Evolutionary conservation across 2,329 filamentous ascomycete species (phyloP).

Genomic region (Aspergillus candidus): DNA sequence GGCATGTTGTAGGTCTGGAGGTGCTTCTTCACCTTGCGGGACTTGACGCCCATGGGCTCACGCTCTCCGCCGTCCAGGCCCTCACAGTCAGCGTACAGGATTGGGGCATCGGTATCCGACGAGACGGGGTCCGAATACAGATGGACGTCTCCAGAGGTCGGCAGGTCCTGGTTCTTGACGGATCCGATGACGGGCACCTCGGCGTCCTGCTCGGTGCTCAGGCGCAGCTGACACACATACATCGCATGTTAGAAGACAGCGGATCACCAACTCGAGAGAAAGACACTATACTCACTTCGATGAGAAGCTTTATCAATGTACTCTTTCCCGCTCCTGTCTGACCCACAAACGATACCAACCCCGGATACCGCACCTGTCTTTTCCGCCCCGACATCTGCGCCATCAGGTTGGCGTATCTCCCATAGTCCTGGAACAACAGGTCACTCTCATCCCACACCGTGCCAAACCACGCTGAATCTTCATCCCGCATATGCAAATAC

Average conservation of each 20-base stretch:
- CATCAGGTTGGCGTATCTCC: constrained; percentile 1
- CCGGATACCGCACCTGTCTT: not conserved
- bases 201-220: not conserved
- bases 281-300: not conserved
- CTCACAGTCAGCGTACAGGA: constrained; percentile 1
- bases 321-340: constrained; percentile 1
- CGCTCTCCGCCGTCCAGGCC: constrained; percentile 1
- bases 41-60: constrained; percentile 1
- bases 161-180: not conserved
- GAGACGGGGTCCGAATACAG: not conserved
- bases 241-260: not conserved
- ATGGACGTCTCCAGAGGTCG: constrained; percentile 1
- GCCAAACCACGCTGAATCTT: not conserved
- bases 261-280: too few relatives aligned
- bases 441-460: not conserved
- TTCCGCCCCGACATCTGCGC: not conserved
- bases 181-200: not conserved
- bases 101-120: not conserved
- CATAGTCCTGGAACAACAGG: not conserved
- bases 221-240: not conserved
- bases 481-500: not conserved
- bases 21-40: not conserved
- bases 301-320: not conserved
- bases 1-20: not conserved
- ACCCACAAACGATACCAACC: constrained; percentile 1